phyloP scores from a whole-genome alignment of 495 filamentous ascomycete species.

The Gamarada debralockiae region DNA sequence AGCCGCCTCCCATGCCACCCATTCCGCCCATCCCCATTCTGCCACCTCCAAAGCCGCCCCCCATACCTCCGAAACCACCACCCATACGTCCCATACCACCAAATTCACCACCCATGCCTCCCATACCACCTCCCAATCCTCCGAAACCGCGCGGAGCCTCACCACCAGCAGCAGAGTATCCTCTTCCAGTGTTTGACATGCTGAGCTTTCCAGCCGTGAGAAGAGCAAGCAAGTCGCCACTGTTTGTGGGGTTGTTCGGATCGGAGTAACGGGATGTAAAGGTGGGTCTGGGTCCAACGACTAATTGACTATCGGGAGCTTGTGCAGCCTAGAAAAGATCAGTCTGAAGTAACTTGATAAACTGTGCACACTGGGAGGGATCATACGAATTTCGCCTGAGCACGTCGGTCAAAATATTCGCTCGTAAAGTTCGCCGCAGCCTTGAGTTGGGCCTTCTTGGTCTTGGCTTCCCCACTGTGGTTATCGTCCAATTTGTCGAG shows the following conservation, averaged over 20 bases:
- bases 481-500: constrained; percentile 38
- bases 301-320: constrained; percentile 30
- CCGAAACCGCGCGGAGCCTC: neutral
- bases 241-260: constrained; percentile 45
- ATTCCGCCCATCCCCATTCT: neutral
- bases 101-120: neutral
- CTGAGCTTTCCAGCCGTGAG: constrained; percentile 39
- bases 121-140: constrained; percentile 1
- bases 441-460: constrained; percentile 30
- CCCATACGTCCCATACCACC: neutral
- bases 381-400: constrained; percentile 40
- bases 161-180: neutral
- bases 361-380: neutral
- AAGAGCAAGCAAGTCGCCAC: constrained; percentile 34
- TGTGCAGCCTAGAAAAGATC: constrained; percentile 11
- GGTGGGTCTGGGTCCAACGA: constrained; percentile 24
- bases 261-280: constrained; percentile 42
- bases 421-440: constrained; percentile 39
- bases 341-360: neutral
- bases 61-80: neutral
- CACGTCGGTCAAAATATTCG: constrained; percentile 47
- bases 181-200: neutral
- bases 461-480: constrained; percentile 19
- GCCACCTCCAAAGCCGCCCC: neutral
- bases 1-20: neutral